A percentile compares a stretch with the other conserved stretches of the same genome.
Evolutionary conservation across 768 basidiomycete genomes (phyloP).

Genomic region (Kwoniella europaea): DNA sequence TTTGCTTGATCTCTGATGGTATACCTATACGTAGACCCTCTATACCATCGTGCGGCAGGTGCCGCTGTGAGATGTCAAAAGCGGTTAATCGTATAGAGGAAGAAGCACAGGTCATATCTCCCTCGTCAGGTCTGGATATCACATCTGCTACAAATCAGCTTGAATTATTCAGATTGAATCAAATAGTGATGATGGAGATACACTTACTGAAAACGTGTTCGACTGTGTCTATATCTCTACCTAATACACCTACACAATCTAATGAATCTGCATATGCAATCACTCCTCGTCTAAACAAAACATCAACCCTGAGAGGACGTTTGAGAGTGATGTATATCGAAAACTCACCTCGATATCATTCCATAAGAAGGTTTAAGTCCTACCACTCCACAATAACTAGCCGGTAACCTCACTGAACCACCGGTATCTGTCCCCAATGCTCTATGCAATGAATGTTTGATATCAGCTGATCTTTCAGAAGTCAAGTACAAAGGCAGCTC

Average conservation of each 20-base stretch:
- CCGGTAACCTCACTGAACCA: slow-evolving; percentile 89
- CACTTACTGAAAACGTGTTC: slow-evolving; percentile 69
- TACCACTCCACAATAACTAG: slow-evolving; percentile 88
- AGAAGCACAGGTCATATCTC: slow-evolving; percentile 76
- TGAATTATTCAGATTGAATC: not conserved
- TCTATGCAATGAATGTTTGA: slow-evolving; percentile 60
- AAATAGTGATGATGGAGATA: not conserved
- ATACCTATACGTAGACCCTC: slow-evolving; percentile 26
- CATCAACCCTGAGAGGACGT: no score
- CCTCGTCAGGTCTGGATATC: slow-evolving; percentile 67
- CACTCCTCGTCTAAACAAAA: slow-evolving; percentile 82
- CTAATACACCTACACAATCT: slow-evolving; percentile 89
- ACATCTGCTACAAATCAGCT: slow-evolving; percentile 54
- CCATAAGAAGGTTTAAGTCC: slow-evolving; percentile 97
- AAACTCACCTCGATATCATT: slow-evolving; percentile 74
- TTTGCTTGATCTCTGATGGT: slow-evolving; percentile 20
- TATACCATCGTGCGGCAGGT: slow-evolving; percentile 55
- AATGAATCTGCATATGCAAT: slow-evolving; percentile 93
- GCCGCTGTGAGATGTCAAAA: slow-evolving; percentile 58
- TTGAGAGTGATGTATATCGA: no score
- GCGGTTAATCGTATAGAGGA: slow-evolving; percentile 53
- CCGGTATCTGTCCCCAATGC: slow-evolving; percentile 94
- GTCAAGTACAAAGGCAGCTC: no score
- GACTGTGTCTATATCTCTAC: slow-evolving; percentile 63
- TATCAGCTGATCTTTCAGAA: not conserved